These are phyloP conservation scores for Takakia lepidozioides DNA, from an alignment of 225 moss, liverwort and hornwort genomes.

Conservation along the genomic window DNA sequence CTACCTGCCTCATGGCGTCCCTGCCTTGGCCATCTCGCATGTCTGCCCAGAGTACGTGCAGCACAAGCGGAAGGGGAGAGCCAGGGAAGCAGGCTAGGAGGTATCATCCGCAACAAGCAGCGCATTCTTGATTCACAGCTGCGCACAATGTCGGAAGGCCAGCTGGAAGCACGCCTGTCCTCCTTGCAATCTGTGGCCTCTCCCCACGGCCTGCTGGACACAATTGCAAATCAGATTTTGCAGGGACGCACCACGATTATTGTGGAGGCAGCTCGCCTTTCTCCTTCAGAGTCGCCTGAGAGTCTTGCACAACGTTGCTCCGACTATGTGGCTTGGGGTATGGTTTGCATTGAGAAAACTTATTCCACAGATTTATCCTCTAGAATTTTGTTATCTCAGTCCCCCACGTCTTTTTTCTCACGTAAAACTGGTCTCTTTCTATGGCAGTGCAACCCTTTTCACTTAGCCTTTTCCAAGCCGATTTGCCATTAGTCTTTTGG, in stretches of 20 bases:
- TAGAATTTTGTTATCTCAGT: too few relatives aligned
- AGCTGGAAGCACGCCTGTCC: slow-evolving; percentile 66
- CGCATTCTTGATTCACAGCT: slow-evolving; percentile 72
- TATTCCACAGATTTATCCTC: too few relatives aligned
- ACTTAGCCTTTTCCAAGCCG: too few relatives aligned
- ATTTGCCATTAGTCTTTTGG: too few relatives aligned
- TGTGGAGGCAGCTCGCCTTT: slow-evolving; percentile 70
- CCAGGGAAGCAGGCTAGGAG: slow-evolving; percentile 38
- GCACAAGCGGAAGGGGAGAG: slow-evolving; percentile 23
- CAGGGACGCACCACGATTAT: slow-evolving; percentile 72
- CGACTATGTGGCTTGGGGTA: slow-evolving; percentile 78
- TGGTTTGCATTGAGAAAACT: too few relatives aligned
- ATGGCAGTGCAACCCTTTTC: not conserved
- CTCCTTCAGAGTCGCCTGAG: slow-evolving; percentile 85
- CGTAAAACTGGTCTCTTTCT: not conserved
- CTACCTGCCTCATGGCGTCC: slow-evolving; percentile 10
- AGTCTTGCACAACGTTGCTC: slow-evolving; percentile 66
- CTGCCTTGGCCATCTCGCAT: not conserved
- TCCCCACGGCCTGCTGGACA: slow-evolving; percentile 62
- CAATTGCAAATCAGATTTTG: slow-evolving; percentile 57
- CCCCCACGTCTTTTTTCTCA: not conserved
- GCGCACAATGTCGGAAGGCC: slow-evolving; percentile 40
- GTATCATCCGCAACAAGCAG: slow-evolving; percentile 79
- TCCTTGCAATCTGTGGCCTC: slow-evolving; percentile 32
- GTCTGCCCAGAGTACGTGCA: slow-evolving; percentile 7